phyloP scores from a whole-genome alignment of 73 alveolate genomes.

The Paramecium sexaurelia region DNA sequence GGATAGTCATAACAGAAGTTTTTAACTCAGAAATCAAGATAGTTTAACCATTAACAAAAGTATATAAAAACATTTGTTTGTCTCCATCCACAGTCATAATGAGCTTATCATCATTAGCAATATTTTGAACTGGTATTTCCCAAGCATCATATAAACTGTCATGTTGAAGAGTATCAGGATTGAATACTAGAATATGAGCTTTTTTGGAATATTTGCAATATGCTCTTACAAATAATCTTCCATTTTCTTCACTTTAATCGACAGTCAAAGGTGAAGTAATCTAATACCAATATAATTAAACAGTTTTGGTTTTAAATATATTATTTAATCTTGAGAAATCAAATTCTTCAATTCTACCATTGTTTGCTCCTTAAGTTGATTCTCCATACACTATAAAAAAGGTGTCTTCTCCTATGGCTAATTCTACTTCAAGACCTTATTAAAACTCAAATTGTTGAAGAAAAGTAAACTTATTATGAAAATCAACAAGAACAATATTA shows the following conservation, averaged over 20 bases:
- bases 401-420: background rate
- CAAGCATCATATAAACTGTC: slow-evolving; percentile 10
- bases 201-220: background rate
- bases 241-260: slow-evolving; percentile 30
- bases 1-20: background rate
- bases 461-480: slow-evolving; percentile 16
- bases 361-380: background rate
- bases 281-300: background rate
- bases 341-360: background rate
- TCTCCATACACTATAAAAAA: slow-evolving; percentile 3
- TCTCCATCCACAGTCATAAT: background rate
- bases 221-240: background rate
- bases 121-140: background rate
- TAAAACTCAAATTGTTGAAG: background rate
- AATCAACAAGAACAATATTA: slow-evolving; percentile 24
- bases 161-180: slow-evolving; percentile 22
- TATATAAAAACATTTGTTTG: slow-evolving; percentile 22
- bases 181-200: background rate
- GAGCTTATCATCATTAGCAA: background rate
- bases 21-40: background rate
- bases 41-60: background rate
- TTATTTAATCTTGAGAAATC: slow-evolving; percentile 24
- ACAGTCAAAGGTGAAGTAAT: background rate
- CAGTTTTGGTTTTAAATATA: background rate
- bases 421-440: background rate